These are phyloP conservation scores for Biscutella laevigata DNA, from an alignment of 441 rosid species.

Conservation along the genomic window DNA sequence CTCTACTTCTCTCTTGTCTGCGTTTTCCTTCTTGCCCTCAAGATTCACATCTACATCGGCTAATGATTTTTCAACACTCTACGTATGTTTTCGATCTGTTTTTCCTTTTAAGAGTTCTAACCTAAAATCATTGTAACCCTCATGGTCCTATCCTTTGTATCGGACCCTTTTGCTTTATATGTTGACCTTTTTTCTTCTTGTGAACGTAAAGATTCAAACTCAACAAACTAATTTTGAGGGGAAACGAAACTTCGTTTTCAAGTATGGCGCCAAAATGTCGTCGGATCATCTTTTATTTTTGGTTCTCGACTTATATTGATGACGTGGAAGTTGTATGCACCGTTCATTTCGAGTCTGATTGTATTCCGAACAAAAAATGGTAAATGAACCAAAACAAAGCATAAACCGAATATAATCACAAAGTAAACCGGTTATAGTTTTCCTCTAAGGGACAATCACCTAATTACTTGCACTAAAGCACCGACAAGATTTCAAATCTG, in stretches of 20 bases:
- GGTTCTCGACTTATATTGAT: no score
- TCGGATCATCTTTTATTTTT: no score
- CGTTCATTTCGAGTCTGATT: no score
- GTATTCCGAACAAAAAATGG: no score
- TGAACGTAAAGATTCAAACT: not conserved
- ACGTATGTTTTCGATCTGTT: not conserved
- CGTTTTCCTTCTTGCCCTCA: constrained; percentile 22
- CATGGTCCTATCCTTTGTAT: constrained; percentile 3
- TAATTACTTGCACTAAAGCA: not conserved
- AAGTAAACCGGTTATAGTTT: not conserved
- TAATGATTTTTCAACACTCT: not conserved
- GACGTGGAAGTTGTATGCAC: no score
- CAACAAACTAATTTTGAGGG: no score
- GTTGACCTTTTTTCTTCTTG: constrained; percentile 2
- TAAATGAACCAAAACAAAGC: not conserved
- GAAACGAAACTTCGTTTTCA: no score
- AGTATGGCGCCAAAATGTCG: no score
- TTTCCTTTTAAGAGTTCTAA: not conserved
- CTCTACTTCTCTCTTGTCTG: constrained; percentile 26
- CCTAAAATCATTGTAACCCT: not conserved
- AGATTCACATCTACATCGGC: constrained; percentile 30
- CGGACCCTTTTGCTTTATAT: constrained; percentile 16
- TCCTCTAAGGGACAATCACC: not conserved
- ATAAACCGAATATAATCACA: not conserved
- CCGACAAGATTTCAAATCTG: constrained; percentile 9